Evolutionary conservation across 345 rosid species (phyloP).

Genomic region (Psidium friedrichsthalianum): DNA sequence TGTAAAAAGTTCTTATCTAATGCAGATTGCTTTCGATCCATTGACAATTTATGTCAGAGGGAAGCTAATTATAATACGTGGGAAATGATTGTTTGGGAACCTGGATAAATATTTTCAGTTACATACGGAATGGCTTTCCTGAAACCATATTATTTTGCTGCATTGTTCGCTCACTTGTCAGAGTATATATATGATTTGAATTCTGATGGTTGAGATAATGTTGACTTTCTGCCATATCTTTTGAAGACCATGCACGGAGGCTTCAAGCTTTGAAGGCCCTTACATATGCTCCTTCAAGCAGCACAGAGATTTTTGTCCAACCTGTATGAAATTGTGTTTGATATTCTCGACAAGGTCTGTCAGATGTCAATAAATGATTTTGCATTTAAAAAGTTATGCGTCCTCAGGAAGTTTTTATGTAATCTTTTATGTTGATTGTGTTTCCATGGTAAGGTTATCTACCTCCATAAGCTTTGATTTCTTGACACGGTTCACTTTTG

Average conservation of each 20-base stretch:
- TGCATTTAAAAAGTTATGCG: not conserved
- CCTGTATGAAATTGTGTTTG: slow-evolving; percentile 87
- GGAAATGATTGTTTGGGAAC: not conserved
- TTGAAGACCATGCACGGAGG: slow-evolving; percentile 89
- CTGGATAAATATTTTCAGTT: not conserved
- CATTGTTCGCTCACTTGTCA: not conserved
- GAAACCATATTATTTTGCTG: not conserved
- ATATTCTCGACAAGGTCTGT: slow-evolving; percentile 86
- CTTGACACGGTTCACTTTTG: not conserved
- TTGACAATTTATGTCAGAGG: not conserved
- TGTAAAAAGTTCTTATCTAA: not conserved
- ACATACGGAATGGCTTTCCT: not conserved
- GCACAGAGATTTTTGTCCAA: slow-evolving; percentile 60
- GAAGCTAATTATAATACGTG: not conserved
- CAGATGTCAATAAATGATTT: slow-evolving; percentile 6
- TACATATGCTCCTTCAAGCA: slow-evolving; percentile 81
- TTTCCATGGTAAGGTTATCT: not conserved
- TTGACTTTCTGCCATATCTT: slow-evolving; percentile 15
- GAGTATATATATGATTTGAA: not conserved
- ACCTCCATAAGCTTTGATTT: not conserved
- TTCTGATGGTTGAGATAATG: not conserved
- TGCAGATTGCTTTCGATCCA: not conserved
- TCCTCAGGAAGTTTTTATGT: not conserved
- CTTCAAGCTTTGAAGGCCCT: slow-evolving; percentile 98
- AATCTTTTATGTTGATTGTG: not conserved